Conservation (phyloP, 2,329 filamentous ascomycete genomes). For the Aspergillus luchuensis region DNA sequence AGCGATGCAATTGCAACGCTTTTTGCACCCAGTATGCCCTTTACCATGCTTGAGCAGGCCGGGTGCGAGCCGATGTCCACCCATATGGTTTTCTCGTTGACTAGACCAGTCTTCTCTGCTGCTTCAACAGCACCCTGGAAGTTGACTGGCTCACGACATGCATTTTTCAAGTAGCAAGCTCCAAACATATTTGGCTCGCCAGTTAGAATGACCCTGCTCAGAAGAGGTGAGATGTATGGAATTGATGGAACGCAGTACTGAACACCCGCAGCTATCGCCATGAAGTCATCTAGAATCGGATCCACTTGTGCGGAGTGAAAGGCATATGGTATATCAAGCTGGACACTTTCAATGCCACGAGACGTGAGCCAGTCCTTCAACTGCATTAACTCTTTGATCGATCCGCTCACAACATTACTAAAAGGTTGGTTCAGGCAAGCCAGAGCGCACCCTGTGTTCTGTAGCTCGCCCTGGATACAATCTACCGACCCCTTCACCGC, state of each 20-base stretch:
- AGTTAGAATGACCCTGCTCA: slow-evolving; percentile 27
- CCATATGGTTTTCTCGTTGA: slow-evolving; percentile 50
- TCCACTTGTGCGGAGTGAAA: slow-evolving; percentile 52
- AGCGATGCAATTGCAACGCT: slow-evolving; percentile 64
- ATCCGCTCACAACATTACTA: slow-evolving; percentile 37
- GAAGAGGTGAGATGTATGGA: slow-evolving; percentile 49
- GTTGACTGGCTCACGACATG: slow-evolving; percentile 7
- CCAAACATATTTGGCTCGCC: background rate
- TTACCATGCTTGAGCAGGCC: slow-evolving; percentile 68
- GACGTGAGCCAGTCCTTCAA: slow-evolving; percentile 32
- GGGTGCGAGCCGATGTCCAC: slow-evolving; percentile 73
- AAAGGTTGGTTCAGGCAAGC: slow-evolving; percentile 48
- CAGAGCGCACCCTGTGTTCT: slow-evolving; percentile 29
- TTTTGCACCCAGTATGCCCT: slow-evolving; percentile 62
- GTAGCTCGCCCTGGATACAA: slow-evolving; percentile 32
- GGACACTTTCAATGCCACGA: slow-evolving; percentile 41
- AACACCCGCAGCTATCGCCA: slow-evolving; percentile 38
- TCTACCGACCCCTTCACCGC: slow-evolving; percentile 42
- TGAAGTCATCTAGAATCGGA: slow-evolving; percentile 46
- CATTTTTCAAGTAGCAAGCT: background rate
- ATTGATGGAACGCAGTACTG: slow-evolving; percentile 41
- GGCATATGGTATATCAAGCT: slow-evolving; percentile 46
- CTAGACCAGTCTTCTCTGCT: background rate
- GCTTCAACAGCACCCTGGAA: background rate
- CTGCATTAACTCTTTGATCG: slow-evolving; percentile 37